Conservation (phyloP, 768 basidiomycete genomes). For the Pisolithus orientalis region DNA sequence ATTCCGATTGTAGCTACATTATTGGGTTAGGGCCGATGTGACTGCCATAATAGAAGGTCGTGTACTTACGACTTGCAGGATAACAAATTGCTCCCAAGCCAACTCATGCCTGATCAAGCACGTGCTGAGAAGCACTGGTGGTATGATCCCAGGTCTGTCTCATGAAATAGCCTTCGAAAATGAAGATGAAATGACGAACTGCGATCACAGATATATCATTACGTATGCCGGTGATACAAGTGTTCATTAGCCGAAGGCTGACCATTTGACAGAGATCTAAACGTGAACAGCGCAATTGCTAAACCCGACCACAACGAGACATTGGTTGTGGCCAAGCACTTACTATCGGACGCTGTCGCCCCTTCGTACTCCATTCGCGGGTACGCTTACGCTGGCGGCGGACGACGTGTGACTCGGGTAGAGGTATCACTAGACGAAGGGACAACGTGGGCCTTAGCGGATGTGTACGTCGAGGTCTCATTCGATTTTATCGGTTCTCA, state of each 20-base stretch:
- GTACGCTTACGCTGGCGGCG: constrained; percentile 60
- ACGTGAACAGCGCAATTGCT: constrained; percentile 53
- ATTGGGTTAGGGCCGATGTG: constrained; percentile 20
- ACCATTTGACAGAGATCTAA: constrained; percentile 46
- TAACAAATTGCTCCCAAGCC: constrained; percentile 56
- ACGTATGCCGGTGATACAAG: constrained; percentile 19
- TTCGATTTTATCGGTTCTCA: not conserved
- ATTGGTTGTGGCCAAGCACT: constrained; percentile 14
- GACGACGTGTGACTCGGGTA: constrained; percentile 49
- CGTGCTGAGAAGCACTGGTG: constrained; percentile 48
- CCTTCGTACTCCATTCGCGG: constrained; percentile 39
- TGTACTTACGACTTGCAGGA: constrained; percentile 24
- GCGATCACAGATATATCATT: constrained; percentile 24
- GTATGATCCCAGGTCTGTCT: constrained; percentile 39
- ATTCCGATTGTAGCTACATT: constrained; percentile 25
- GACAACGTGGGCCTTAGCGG: constrained; percentile 39
- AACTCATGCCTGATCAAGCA: constrained; percentile 46
- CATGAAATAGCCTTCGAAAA: not conserved
- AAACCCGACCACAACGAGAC: constrained; percentile 50
- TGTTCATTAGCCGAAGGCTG: constrained; percentile 2
- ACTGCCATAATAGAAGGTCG: not conserved
- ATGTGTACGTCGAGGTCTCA: constrained; percentile 22
- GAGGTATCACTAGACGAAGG: constrained; percentile 55
- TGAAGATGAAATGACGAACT: not conserved
- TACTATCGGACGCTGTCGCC: constrained; percentile 5